Evolutionary conservation across 2,329 filamentous ascomycete genomes (phyloP), one percentile per base, ranked within the genome.

Genomic region (Cytospora chrysosperma): DNA sequence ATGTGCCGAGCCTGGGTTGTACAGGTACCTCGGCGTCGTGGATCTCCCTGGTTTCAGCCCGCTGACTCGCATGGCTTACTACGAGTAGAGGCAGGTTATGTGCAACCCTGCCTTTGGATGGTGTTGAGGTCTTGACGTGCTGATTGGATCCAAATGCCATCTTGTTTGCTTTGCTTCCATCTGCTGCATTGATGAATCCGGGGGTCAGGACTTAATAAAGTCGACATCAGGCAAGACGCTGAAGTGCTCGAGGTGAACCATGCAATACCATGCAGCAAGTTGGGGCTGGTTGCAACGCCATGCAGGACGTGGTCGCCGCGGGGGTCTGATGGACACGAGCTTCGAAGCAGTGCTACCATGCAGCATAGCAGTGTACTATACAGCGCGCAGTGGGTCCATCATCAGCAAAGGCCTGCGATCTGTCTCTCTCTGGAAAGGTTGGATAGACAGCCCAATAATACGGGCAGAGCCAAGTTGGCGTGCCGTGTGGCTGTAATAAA

Each of bases 41-140:
- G 62, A 65, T 65, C 65, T 65, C 54, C 56, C 65, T 62, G 60
- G 63, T 67, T 65, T 67, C 65, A 67, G 54, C 59, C 51, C 27
- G 55, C 65, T 67, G 65, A 67, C 65, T 67, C 65, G 65, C 65
- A 67, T 67, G 61, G 61, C 61, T 56, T 55, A n/a, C n/a, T n/a
- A n/a, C n/a, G n/a, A n/a, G n/a, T n/a, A 56, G 54, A 62, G 53
- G 62, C 56, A 49, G n/a, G 58, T 58, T 59, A 30, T 43, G 50
- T 60, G 51, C 58, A 49, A 61, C 51, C 10, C 43, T 9, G 43
- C 43, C 9, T 24, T 32, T 61, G 27, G 58, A 55, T 37, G 50
- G 26, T 54, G 50, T 24, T 62, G 32, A n/a, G n/a, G 49, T 49
- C 26, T 52, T 32, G 24, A 21, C 21, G 52, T 54, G 37, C 59